phyloP scores from a whole-genome alignment of 495 filamentous ascomycete genomes.

The Viridothelium virens region DNA sequence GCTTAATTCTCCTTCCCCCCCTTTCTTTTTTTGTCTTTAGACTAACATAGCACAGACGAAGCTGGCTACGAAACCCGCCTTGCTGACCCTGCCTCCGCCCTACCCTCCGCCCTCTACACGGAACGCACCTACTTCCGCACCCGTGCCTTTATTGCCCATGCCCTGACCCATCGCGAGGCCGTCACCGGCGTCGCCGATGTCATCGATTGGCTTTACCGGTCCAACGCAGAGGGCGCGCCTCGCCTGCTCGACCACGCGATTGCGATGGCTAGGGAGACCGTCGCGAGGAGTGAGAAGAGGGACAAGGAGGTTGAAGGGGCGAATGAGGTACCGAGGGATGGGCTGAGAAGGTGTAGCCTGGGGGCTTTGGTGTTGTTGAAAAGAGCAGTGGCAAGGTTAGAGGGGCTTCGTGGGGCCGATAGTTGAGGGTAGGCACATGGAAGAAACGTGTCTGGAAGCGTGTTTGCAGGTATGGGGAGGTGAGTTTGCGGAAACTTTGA shows the following conservation, averaged over 20 bases:
- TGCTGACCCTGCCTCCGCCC: conserved; percentile 36
- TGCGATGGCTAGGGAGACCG: conserved; percentile 31
- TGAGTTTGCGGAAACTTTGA: too few relatives aligned
- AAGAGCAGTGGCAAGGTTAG: conserved; percentile 35
- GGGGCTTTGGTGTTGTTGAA: conserved; percentile 40
- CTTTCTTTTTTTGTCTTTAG: conserved; percentile 23
- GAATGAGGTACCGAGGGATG: conserved; percentile 17
- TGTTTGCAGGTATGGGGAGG: too few relatives aligned
- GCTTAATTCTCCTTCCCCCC: background rate
- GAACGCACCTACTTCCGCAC: conserved; percentile 50
- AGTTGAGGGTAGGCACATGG: background rate
- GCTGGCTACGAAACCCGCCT: conserved; percentile 48
- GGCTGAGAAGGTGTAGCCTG: conserved; percentile 30
- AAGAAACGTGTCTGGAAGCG: too few relatives aligned
- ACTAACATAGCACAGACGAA: conserved; percentile 55
- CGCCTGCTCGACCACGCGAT: conserved; percentile 37
- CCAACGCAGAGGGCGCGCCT: conserved; percentile 25
- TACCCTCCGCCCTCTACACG: conserved; percentile 46
- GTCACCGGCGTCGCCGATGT: conserved; percentile 41
- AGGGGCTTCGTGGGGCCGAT: conserved; percentile 19
- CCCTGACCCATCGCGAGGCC: conserved; percentile 36
- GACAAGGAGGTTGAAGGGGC: background rate
- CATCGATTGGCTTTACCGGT: conserved; percentile 44
- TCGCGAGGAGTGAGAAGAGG: conserved; percentile 24
- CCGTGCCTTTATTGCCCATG: conserved; percentile 46